A percentile compares a stretch with the other conserved stretches of the same genome.
phyloP scores from a whole-genome alignment of 1,284 basidiomycete species.

The Microbotryomycetes sp. region DNA sequence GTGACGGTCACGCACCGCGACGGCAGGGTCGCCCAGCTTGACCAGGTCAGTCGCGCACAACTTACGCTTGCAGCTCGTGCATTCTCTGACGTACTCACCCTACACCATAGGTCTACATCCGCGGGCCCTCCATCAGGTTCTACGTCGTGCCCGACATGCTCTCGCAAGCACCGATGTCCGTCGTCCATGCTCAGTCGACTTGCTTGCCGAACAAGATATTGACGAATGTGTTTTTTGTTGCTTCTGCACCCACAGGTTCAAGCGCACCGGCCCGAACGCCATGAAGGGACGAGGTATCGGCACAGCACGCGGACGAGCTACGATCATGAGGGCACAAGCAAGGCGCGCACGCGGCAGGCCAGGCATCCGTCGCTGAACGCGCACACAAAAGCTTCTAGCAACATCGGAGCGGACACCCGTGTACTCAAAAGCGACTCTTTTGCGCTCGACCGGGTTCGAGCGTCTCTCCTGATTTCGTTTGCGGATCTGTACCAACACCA shows the following conservation, averaged over 20 bases:
- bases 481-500: no score
- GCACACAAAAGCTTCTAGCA: neutral
- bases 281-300: conserved; percentile 99
- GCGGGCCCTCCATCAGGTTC: conserved; percentile 95
- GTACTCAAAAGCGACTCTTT: no score
- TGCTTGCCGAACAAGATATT: no score
- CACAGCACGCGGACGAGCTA: conserved; percentile 89
- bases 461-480: no score
- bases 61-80: neutral
- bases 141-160: conserved; percentile 99
- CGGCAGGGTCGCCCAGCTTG: conserved; percentile 96
- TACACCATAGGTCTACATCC: conserved; percentile 67
- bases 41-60: conserved; percentile 52
- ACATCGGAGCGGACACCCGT: no score
- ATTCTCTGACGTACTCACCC: no score
- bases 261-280: conserved; percentile 93
- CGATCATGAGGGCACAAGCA: conserved; percentile 69
- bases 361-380: neutral
- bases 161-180: conserved; percentile 97
- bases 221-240: no score
- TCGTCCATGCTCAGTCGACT: conserved; percentile 25
- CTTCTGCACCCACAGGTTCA: conserved; percentile 64
- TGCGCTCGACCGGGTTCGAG: no score
- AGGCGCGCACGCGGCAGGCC: neutral
- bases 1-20: conserved; percentile 97